Evolutionary conservation across 202 grass and related monocot genomes (phyloP), one percentile per base, ranked within the genome.

Genomic region (Setaria viridis): DNA sequence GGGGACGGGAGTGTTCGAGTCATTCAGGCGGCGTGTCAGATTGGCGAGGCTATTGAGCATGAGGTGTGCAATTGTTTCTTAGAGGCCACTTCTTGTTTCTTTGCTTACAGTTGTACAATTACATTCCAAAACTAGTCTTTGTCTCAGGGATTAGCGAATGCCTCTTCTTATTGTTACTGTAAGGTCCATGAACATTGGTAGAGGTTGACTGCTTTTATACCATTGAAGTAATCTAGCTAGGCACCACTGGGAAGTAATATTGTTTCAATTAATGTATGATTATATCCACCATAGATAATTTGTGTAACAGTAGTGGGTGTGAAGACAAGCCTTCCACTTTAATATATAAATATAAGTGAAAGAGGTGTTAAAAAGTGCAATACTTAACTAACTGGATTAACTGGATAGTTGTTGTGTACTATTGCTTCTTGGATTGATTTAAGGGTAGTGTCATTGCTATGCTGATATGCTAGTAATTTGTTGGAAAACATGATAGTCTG

Each of bases 11-110:
- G 88, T 7, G 90, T 94, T 10, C 91, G 90, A 6, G 91, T 99
- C 32, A 88, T 94, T 53, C 91, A 89, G 71, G 96, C 91, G 33
- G 91, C 91, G 0, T 84, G 76, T 29, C 67, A 74, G 56, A 76
- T 99, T 45, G 91, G 97, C 7, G 97, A 99, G 84, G 88, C 93
- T 19, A 83, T 99, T 11, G 97, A 99, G 70, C 93, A 94, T 56
- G 97, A 99, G 93, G 96, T 99, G 37, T 56, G 85, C 67, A 15
- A 25, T 63, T 39, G 15, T 67, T 76, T 45, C n/a, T 35, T 77
- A 33, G 33, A 10, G 47, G n/a, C 10, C 15, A 11, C 70, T 72
- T 71, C n/a, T 71, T 73, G 70, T 19, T 20, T 79, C 2, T 63
- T 58, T 81, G 20, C 68, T 76, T 67, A 64, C 72, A 39, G 12